phyloP scores from a whole-genome alignment of 2,329 filamentous ascomycete species.

The Colletotrichum costaricense region DNA sequence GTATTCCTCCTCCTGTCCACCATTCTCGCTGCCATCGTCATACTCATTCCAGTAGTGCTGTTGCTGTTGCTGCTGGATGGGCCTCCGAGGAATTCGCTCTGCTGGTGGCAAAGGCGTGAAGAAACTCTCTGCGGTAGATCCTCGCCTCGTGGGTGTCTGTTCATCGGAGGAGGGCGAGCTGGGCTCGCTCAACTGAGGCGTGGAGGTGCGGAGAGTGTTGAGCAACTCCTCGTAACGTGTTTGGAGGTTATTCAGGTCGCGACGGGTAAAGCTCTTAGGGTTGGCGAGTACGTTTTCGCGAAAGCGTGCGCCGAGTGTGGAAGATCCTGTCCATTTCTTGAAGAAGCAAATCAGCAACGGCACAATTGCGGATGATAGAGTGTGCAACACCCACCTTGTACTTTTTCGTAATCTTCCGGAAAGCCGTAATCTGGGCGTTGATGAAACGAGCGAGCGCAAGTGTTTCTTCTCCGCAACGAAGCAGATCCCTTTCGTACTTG shows the following conservation, averaged over 20 bases:
- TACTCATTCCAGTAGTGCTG: slow-evolving; percentile 87
- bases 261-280: slow-evolving; percentile 77
- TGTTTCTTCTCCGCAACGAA: slow-evolving; percentile 77
- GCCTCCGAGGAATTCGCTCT: slow-evolving; percentile 39
- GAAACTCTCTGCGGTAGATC: slow-evolving; percentile 23
- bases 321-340: slow-evolving; percentile 85
- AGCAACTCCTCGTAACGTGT: slow-evolving; percentile 63
- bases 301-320: slow-evolving; percentile 72
- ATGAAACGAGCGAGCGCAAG: slow-evolving; percentile 78
- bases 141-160: slow-evolving; percentile 37
- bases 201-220: slow-evolving; percentile 56
- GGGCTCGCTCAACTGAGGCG: slow-evolving; percentile 52
- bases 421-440: slow-evolving; percentile 78
- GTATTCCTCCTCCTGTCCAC: slow-evolving; percentile 69
- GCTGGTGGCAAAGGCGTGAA: slow-evolving; percentile 26
- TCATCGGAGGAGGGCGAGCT: slow-evolving; percentile 51
- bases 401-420: slow-evolving; percentile 87
- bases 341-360: slow-evolving; percentile 1
- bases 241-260: slow-evolving; percentile 69
- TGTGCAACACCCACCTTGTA: slow-evolving; percentile 67
- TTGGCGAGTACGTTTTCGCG: slow-evolving; percentile 72
- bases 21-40: slow-evolving; percentile 79
- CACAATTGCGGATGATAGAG: background rate
- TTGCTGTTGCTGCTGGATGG: slow-evolving; percentile 44
- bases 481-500: slow-evolving; percentile 64